Percentiles rank a stretch among this genome's conserved stretches.
These are phyloP conservation scores for Pseudisothecium myosuroides DNA, from an alignment of 225 moss, liverwort and hornwort genomes.

Conservation along the genomic window DNA sequence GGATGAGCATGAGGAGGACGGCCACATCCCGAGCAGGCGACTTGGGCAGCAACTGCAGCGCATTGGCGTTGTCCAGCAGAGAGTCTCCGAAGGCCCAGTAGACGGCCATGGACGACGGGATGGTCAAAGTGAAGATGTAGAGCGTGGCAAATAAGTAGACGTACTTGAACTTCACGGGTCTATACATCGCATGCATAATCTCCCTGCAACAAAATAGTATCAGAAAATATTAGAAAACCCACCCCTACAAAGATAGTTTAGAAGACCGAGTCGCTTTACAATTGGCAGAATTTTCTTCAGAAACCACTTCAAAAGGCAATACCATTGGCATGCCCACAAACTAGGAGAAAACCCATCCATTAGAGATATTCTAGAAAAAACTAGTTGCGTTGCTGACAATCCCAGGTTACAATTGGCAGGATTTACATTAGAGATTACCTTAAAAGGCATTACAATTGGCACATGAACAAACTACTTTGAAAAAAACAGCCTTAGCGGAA, in stretches of 20 bases:
- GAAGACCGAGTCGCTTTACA: not conserved
- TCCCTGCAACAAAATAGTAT: slow-evolving; percentile 32
- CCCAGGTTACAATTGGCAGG: not conserved
- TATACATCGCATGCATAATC: slow-evolving; percentile 89
- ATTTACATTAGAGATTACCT: not conserved
- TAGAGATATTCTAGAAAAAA: not conserved
- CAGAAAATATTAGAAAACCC: not conserved
- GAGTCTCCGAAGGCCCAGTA: slow-evolving; percentile 93
- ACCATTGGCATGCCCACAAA: not conserved
- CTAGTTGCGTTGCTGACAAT: not conserved
- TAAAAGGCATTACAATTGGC: not conserved
- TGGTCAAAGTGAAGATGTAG: slow-evolving; percentile 81
- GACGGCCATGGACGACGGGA: slow-evolving; percentile 75
- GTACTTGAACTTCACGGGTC: slow-evolving; percentile 82
- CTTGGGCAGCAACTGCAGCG: slow-evolving; percentile 70
- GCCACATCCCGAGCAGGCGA: slow-evolving; percentile 65
- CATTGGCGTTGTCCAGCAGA: slow-evolving; percentile 55
- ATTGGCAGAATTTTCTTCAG: not conserved
- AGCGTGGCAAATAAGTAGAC: slow-evolving; percentile 80
- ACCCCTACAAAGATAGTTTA: not conserved
- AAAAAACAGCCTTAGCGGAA: not conserved
- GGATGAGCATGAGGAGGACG: slow-evolving; percentile 87
- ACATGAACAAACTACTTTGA: not conserved
- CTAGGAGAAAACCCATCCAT: not conserved
- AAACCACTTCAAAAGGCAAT: not conserved